Base-by-base conservation (phyloP, 2,329 filamentous ascomycete species). In the Ophiosphaerella narmari region DNA sequence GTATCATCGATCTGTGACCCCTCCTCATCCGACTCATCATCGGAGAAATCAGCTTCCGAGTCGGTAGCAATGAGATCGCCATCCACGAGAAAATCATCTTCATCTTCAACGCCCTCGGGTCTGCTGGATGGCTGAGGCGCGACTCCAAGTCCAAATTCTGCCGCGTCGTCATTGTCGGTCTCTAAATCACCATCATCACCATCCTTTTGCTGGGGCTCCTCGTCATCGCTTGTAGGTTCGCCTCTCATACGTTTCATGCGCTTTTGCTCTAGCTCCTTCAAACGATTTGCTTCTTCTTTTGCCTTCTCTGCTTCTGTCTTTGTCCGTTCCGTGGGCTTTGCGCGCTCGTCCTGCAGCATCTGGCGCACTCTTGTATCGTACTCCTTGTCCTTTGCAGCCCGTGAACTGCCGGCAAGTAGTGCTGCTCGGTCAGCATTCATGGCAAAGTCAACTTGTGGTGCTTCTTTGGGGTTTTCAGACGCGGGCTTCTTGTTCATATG, bases 31-130 rank as follows among this genome's bases (percentile, higher is more conserved):
- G 68, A 67, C 32, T 61, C 66, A 6, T 63, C 65, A 23, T 59
- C 65, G 12, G 63, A 69, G 4, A 70, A 63, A 7, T 77, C 74
- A n/a, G 68, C 64, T 39, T 80, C 77, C 2, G 90, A 93, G 33
- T 86, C 89, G 60, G 87, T 92, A 11, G 91, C 91, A 31, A 97
- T 82, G 13, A 97, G 80, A 66, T 96, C 88, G 55, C 94, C 90
- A 51, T 97, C 93, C 54, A 97, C 86, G 23, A 93, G 71, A 64
- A 97, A 97, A 62, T 97, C 91, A 63, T 97, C 93, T 68, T 97
- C 93, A 61, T 97, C 93, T 58, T 96, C 91, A 31, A 96, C 50
- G 59, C 73, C 60, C 46, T 66, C 53, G 57, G 69, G 59, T 67
- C 70, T 55, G 35, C 64, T 66, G 23, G 65, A 63, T 24, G 66